Percentiles rank a stretch among this genome's conserved stretches.
Evolutionary conservation across 768 basidiomycete species (phyloP).

Genomic region (Collybia sp.): DNA sequence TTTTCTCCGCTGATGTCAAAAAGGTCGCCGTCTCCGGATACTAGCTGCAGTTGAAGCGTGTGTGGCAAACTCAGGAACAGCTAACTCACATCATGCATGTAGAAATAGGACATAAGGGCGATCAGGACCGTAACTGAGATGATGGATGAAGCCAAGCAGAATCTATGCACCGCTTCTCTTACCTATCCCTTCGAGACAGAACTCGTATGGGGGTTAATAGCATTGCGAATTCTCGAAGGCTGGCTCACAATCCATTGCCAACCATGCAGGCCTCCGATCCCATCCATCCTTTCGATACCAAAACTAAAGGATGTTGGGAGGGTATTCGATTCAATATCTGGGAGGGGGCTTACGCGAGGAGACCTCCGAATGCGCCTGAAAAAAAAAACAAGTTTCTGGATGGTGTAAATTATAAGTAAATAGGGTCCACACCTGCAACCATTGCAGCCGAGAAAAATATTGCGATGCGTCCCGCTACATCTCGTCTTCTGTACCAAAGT

Average conservation of each 20-base stretch:
- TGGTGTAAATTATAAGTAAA: not conserved
- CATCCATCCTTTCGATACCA: constrained; percentile 42
- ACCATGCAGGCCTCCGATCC: constrained; percentile 29
- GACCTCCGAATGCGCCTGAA: constrained; percentile 40
- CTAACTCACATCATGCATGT: constrained; percentile 47
- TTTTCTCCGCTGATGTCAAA: constrained; percentile 39
- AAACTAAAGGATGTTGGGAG: constrained; percentile 31
- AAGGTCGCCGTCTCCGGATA: constrained; percentile 58
- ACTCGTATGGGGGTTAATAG: constrained; percentile 17
- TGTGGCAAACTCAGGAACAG: not conserved
- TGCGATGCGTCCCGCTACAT: constrained; percentile 54
- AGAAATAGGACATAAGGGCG: constrained; percentile 40
- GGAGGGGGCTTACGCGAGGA: constrained; percentile 37
- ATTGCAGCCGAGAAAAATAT: constrained; percentile 64
- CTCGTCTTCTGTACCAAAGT: constrained; percentile 56
- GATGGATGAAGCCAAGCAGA: not conserved
- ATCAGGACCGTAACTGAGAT: constrained; percentile 28
- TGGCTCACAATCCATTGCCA: constrained; percentile 47
- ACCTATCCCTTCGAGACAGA: constrained; percentile 40
- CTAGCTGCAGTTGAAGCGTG: constrained; percentile 16
- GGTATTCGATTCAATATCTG: not conserved
- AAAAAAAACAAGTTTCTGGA: constrained; percentile 3
- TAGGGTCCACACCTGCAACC: constrained; percentile 31
- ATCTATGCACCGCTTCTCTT: not conserved
- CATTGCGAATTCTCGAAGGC: not conserved